Base-by-base conservation (phyloP, 768 basidiomycete genomes). In the Hygrophoropsis aurantiaca region DNA sequence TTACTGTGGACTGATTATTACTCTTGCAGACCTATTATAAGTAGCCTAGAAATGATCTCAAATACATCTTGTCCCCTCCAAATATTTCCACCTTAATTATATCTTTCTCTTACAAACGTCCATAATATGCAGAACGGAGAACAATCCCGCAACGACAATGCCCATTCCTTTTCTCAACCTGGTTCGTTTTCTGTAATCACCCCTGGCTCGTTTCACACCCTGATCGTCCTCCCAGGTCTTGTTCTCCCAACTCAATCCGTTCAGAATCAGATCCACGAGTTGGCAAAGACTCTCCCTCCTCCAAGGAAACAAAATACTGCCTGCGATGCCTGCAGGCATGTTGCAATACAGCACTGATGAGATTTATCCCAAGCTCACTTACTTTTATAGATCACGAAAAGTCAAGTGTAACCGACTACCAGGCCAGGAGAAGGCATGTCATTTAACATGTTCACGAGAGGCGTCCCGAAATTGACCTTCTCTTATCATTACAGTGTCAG, bases 261-360 rank as follows among this genome's bases (percentile, higher is more conserved):
- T 58, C 88, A 90, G 73, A 87, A 82, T 57, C 86, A 90, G 67
- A 85, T 89, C 44, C 85, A 88, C 58, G 87, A 90, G 59, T 78
- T 87, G 30, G 84, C 85, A 44, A 87, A 87, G 71, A 79, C 84
- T 1, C 77, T 88, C 0, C 86, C 90, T 1, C 87, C 88, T n/a
- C 87, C 90, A 5, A 74, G 92, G 47, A 92, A 91, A 64, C 92
- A 94, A 70, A 94, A 94, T 62, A 89, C 90, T 18, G 92, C 93
- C 21, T 94, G 92, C 67, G 92, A 94, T 73, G 87, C 87, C 43
- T 94, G 92, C 81, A 86, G 87, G 87, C 85, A 6, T 49, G 70
- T 53, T 46, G 9, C 27, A 23, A 16, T 8, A 25, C 35, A 10
- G 27, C 40, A 32, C 24, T 47, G 36, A 46, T 23, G 4, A 26